Base-by-base conservation (phyloP, 2,329 filamentous ascomycete species). In the Dactylellina drechsleri region DNA sequence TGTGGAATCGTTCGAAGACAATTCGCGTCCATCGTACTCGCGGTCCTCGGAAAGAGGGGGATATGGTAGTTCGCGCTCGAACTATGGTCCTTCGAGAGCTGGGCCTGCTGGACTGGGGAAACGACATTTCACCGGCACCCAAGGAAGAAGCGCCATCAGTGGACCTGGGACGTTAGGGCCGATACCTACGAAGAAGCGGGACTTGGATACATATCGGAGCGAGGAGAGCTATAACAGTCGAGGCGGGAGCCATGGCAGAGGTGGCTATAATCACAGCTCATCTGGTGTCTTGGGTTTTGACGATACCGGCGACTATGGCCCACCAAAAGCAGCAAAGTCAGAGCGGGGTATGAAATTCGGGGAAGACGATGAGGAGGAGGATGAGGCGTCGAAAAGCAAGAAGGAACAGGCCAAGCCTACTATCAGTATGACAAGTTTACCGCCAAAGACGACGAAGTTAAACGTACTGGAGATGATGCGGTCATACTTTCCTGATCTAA, bases 1-100 rank as follows among this genome's bases (percentile, higher is more conserved):
- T 78, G 88, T 95, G 67, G 94, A 94, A 82, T 92, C 84, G 18
- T 86, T 85, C 77, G 85, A 84, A 67, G 84, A 84, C 60, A 77
- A 68, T 26, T 66, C 72, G 10, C 45, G 64, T 13, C 67, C 76
- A 15, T 50, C 76, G 12, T 65, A 62, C n/a, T 64, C 57, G 15
- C 60, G 73, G 2, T 58, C 18, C 2, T 71, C 79, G 67, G 81
- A 80, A 72, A 80, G 79, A 78, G 82, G 80, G 77, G 79, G 79
- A 71, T 80, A 77, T 72, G 80, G 80, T 8, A 73, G 36, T 73
- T 79, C 73, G 76, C 52, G 16, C 52, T 74, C 56, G 41, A 23
- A 59, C 43, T 50, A 45, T 56, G 77, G 20, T 23, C 61, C 31
- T 65, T 78, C 56, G 31, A 77, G 52, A 76, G 77, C 31, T 66